These are phyloP conservation scores for Pythium brachiatum DNA, from an alignment of 352 stramenopile genomes.

Conservation along the genomic window DNA sequence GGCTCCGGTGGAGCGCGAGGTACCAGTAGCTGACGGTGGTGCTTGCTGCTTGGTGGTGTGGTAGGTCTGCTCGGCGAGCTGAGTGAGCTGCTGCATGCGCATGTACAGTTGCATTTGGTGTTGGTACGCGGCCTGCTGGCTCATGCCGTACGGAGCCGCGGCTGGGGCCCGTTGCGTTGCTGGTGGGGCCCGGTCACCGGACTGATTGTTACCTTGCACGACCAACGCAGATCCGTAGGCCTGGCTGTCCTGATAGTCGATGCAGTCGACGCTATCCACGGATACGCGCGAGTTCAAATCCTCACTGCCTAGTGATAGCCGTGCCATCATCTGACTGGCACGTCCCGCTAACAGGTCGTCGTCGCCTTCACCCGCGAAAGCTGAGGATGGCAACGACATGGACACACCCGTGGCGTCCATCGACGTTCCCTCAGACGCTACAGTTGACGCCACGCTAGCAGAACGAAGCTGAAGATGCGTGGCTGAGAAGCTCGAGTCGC, in stretches of 20 bases:
- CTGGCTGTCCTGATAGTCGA: not conserved
- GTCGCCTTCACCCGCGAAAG: slow-evolving; percentile 3
- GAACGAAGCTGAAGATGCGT: slow-evolving; percentile 8
- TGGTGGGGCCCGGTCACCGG: not conserved
- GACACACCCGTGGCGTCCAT: not conserved
- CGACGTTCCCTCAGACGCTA: slow-evolving; percentile 1
- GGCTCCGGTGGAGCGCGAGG: not conserved
- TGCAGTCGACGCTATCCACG: slow-evolving; percentile 12
- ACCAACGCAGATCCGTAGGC: not conserved
- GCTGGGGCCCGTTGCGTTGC: not conserved
- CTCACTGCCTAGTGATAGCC: slow-evolving; percentile 1
- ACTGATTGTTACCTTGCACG: not conserved
- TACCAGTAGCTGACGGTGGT: not conserved
- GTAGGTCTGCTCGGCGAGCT: slow-evolving; percentile 12
- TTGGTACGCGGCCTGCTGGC: slow-evolving; percentile 1
- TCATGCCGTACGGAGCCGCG: not conserved
- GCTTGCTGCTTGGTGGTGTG: slow-evolving; percentile 30
- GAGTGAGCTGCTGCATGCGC: slow-evolving; percentile 17
- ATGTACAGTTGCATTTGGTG: slow-evolving; percentile 16
- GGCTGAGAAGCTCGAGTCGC: not conserved
- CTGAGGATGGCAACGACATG: not conserved
- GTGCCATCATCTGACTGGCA: slow-evolving; percentile 2
- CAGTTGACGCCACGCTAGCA: slow-evolving; percentile 9
- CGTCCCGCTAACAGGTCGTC: not conserved
- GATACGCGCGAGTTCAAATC: not conserved